phyloP scores from a whole-genome alignment of 495 filamentous ascomycete species.

The Penicillium paxilli region DNA sequence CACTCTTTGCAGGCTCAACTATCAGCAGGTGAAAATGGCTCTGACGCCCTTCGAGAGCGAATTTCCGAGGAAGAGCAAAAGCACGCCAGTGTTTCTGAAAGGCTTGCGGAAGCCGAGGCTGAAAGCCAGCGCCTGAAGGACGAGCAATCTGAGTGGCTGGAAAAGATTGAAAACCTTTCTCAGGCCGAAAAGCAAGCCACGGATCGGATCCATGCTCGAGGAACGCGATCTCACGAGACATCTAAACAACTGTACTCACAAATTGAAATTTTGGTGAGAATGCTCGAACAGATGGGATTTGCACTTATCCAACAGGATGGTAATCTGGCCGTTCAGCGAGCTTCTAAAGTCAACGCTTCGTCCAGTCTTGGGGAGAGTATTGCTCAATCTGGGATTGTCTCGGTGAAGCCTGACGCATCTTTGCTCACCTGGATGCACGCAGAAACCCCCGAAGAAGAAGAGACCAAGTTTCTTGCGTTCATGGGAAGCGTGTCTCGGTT shows the following conservation, averaged over 20 bases:
- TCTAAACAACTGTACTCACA: constrained; percentile 77
- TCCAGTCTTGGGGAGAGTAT: constrained; percentile 61
- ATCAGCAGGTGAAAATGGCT: constrained; percentile 75
- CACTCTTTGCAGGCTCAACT: constrained; percentile 65
- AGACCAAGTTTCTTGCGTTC: constrained; percentile 68
- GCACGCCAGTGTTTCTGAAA: constrained; percentile 57
- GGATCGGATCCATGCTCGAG: constrained; percentile 61
- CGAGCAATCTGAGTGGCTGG: constrained; percentile 60
- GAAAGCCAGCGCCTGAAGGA: constrained; percentile 66
- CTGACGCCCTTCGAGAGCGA: constrained; percentile 69
- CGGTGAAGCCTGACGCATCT: constrained; percentile 57
- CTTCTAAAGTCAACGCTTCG: constrained; percentile 62
- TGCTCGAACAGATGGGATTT: constrained; percentile 86
- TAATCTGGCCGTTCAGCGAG: constrained; percentile 73
- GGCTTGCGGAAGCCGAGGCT: constrained; percentile 65
- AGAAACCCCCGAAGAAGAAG: constrained; percentile 63
- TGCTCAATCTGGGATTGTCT: constrained; percentile 57
- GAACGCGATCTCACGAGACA: constrained; percentile 71
- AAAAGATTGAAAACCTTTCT: constrained; percentile 53
- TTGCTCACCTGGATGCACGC: constrained; percentile 78
- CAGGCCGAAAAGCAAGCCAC: constrained; percentile 48
- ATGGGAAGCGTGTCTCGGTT: constrained; percentile 70
- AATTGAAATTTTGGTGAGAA: constrained; percentile 69
- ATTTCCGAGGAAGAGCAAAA: constrained; percentile 69
- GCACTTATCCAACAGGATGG: constrained; percentile 72